These are phyloP conservation scores for Candida railenensis DNA, from an alignment of 805 yeast genomes.

Conservation along the genomic window DNA sequence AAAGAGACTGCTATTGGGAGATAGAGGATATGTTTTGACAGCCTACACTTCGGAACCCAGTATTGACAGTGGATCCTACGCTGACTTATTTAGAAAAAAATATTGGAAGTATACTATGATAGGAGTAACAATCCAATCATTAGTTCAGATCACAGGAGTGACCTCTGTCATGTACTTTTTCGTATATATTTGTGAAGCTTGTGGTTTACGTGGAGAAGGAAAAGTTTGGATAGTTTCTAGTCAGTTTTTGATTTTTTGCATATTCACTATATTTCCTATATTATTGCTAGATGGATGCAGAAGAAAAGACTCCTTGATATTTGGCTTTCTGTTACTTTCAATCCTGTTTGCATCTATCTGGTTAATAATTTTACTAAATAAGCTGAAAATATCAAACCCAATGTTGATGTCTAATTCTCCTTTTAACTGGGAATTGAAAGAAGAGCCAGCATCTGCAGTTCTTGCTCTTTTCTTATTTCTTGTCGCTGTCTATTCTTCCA, in stretches of 20 bases:
- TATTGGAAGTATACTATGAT: slow-evolving; percentile 33
- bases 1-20: slow-evolving; percentile 11
- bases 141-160: slow-evolving; percentile 48
- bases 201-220: slow-evolving; percentile 39
- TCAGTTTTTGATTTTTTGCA: slow-evolving; percentile 37
- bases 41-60: slow-evolving; percentile 21
- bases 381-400: slow-evolving; percentile 11
- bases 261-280: slow-evolving; percentile 46
- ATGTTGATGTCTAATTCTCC: slow-evolving; percentile 19
- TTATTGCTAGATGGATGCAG: slow-evolving; percentile 41
- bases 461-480: slow-evolving; percentile 45
- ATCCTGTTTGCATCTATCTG: slow-evolving; percentile 34
- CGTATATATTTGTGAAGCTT: slow-evolving; percentile 45
- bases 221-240: slow-evolving; percentile 34
- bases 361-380: slow-evolving; percentile 25
- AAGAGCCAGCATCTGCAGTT: slow-evolving; percentile 40
- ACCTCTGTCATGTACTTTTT: slow-evolving; percentile 44
- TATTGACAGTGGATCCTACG: slow-evolving; percentile 20
- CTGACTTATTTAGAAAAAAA: slow-evolving; percentile 30
- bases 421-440: slow-evolving; percentile 32
- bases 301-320: slow-evolving; percentile 46
- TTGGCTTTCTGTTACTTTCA: slow-evolving; percentile 41
- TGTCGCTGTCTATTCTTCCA: slow-evolving; percentile 46
- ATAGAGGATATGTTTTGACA: slow-evolving; percentile 22
- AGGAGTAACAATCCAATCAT: slow-evolving; percentile 38